phyloP scores from a whole-genome alignment of 1,284 basidiomycete species.

The Moesziomyces globuligerus region DNA sequence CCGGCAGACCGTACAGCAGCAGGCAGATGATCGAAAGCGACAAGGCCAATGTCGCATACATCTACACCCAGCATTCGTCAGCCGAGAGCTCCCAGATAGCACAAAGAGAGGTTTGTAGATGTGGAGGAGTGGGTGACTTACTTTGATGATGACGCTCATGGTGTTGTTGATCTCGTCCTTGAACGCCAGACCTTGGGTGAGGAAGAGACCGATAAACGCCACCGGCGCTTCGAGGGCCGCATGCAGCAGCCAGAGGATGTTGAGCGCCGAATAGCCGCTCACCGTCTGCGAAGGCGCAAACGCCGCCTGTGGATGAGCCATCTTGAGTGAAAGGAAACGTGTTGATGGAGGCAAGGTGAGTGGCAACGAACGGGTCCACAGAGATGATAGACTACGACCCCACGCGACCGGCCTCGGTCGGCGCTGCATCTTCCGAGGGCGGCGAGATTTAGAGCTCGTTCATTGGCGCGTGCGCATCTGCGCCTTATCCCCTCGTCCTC shows the following conservation, averaged over 20 bases:
- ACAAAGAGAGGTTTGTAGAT: too few species aligned
- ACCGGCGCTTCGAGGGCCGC: constrained; percentile 80
- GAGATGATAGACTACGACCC: too few species aligned
- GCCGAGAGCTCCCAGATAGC: too few species aligned
- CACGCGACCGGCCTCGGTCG: not conserved
- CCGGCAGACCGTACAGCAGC: constrained; percentile 68
- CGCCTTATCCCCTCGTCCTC: not conserved
- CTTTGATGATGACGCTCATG: constrained; percentile 78
- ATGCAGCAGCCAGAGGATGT: constrained; percentile 76
- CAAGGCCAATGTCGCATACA: constrained; percentile 28
- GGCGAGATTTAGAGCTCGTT: not conserved
- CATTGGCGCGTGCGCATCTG: too few species aligned
- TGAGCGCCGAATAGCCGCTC: constrained; percentile 23
- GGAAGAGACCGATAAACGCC: constrained; percentile 77
- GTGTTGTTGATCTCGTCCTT: constrained; percentile 80
- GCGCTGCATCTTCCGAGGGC: not conserved
- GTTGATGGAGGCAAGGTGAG: too few species aligned
- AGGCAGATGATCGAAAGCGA: constrained; percentile 38
- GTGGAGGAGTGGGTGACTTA: constrained; percentile 61
- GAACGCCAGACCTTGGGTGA: constrained; percentile 75
- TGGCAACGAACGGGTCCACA: too few species aligned
- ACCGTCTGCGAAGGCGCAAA: constrained; percentile 22
- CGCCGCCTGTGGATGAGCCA: constrained; percentile 48
- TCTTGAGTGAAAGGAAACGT: not conserved
- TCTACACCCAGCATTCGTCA: too few species aligned